Conservation (phyloP, 805 yeast species). For the Saturnispora kantuleensis region DNA sequence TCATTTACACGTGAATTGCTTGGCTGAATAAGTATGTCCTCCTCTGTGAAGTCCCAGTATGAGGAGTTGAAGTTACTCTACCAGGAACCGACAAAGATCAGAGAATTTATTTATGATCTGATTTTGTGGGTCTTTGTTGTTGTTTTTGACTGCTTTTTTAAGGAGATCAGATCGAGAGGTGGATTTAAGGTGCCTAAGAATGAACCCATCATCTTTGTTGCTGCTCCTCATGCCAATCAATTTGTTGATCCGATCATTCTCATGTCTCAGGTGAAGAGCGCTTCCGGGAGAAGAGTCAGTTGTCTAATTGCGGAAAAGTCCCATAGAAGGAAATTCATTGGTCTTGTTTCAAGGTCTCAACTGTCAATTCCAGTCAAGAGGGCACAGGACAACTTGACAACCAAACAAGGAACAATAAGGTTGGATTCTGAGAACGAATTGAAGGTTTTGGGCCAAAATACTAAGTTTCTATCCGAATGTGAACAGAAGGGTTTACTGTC, state of each 20-base stretch:
- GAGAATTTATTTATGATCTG: constrained; percentile 40
- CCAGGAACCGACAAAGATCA: constrained; percentile 29
- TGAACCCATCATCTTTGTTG: constrained; percentile 68
- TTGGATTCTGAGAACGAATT: constrained; percentile 37
- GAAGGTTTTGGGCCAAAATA: constrained; percentile 46
- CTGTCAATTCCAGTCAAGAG: constrained; percentile 85
- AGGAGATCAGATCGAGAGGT: constrained; percentile 68
- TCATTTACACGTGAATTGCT: not conserved
- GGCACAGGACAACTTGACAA: constrained; percentile 74
- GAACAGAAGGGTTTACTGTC: constrained; percentile 59
- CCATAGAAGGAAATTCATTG: constrained; percentile 46
- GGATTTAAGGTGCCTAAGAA: constrained; percentile 49
- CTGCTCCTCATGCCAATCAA: constrained; percentile 83
- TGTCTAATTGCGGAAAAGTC: constrained; percentile 47
- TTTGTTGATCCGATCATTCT: constrained; percentile 69
- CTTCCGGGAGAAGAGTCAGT: constrained; percentile 38
- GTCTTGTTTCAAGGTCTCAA: constrained; percentile 64
- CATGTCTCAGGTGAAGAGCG: constrained; percentile 63
- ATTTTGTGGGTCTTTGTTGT: constrained; percentile 38
- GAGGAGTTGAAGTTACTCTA: constrained; percentile 18
- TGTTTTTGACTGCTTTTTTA: constrained; percentile 51
- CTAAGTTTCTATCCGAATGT: constrained; percentile 57
- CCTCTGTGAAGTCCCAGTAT: constrained; percentile 5
- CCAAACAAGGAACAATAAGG: constrained; percentile 58
- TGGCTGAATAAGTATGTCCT: not conserved